phyloP scores from a whole-genome alignment of 495 filamentous ascomycete species.

The Chaetomium tenue region DNA sequence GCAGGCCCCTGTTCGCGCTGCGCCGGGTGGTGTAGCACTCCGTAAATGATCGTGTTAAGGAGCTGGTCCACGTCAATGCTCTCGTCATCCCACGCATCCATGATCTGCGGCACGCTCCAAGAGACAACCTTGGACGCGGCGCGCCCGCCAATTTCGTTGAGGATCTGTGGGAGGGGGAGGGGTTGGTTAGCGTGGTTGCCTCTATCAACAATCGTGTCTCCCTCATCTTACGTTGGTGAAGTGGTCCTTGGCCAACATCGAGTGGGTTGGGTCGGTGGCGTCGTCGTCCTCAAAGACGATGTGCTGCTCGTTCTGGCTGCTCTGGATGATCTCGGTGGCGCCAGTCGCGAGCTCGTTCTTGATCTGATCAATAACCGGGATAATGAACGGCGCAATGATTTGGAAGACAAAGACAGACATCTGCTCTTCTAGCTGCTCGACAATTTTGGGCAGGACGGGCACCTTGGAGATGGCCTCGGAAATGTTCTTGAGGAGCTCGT shows the following conservation, averaged over 20 bases:
- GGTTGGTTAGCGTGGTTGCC: neutral
- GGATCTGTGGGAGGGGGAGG: conserved; percentile 45
- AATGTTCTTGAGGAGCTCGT: conserved; percentile 77
- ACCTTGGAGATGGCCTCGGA: conserved; percentile 74
- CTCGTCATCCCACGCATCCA: conserved; percentile 82
- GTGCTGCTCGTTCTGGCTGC: conserved; percentile 73
- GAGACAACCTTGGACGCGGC: conserved; percentile 72
- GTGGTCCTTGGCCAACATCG: conserved; percentile 95
- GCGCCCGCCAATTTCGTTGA: conserved; percentile 85
- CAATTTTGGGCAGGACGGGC: conserved; percentile 71
- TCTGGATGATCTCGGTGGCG: conserved; percentile 80
- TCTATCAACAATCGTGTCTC: too few species aligned
- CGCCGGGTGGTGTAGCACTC: conserved; percentile 85
- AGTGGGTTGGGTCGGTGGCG: conserved; percentile 79
- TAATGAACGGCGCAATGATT: conserved; percentile 77
- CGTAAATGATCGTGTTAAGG: conserved; percentile 70
- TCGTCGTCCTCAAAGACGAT: conserved; percentile 79
- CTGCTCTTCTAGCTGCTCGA: conserved; percentile 76
- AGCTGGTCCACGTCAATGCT: conserved; percentile 62
- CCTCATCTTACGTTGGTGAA: conserved; percentile 62
- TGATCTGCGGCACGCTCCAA: conserved; percentile 82
- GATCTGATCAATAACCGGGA: conserved; percentile 81
- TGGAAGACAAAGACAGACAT: conserved; percentile 84
- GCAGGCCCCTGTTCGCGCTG: conserved; percentile 66
- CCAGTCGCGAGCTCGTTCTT: conserved; percentile 80